These are phyloP conservation scores for Amylocystis lapponica DNA, from an alignment of 768 basidiomycete genomes.

Conservation along the genomic window DNA sequence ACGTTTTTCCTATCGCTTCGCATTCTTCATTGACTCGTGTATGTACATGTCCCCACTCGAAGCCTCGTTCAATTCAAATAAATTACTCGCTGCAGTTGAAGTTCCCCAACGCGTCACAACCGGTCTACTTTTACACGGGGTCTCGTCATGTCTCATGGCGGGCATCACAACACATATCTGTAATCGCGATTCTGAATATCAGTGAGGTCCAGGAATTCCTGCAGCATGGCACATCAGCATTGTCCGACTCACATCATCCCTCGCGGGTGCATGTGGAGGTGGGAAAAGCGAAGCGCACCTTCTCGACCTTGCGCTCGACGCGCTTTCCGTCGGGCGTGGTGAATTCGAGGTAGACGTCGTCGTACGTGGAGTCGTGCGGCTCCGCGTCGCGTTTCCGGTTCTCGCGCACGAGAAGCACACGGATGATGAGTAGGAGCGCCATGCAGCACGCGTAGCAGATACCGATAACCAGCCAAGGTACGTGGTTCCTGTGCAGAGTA, in stretches of 20 bases:
- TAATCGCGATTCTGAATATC: constrained; percentile 69
- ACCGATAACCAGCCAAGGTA: constrained; percentile 77
- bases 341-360: constrained; percentile 58
- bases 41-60: no score
- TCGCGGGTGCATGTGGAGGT: no score
- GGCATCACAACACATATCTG: constrained; percentile 54
- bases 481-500: constrained; percentile 45
- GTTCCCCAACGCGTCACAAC: no score
- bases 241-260: background rate
- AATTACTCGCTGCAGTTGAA: no score
- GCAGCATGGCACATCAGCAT: background rate
- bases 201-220: constrained; percentile 72
- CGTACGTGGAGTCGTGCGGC: constrained; percentile 44
- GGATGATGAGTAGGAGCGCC: constrained; percentile 41
- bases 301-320: constrained; percentile 56
- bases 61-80: no score
- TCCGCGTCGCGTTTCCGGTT: constrained; percentile 61
- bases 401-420: constrained; percentile 48
- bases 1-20: no score
- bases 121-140: no score
- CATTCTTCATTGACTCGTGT: no score
- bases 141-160: no score
- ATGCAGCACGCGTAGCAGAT: constrained; percentile 56
- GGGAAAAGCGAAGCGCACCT: constrained; percentile 39
- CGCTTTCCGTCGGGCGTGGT: constrained; percentile 44